phyloP scores from a whole-genome alignment of 1,284 basidiomycete species.

The Boletellus deceptivus region DNA sequence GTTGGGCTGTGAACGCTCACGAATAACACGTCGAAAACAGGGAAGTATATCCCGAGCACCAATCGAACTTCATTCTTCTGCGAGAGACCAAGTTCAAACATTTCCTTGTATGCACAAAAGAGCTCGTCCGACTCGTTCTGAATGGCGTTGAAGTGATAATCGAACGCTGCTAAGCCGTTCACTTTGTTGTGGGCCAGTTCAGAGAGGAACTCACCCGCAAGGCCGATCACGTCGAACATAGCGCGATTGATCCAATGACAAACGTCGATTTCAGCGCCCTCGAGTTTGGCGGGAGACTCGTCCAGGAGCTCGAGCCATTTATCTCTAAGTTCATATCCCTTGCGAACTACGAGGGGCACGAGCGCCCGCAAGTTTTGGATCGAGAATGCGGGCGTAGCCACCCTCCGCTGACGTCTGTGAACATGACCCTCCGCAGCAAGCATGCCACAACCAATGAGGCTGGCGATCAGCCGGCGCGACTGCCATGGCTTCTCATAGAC shows the following conservation, averaged over 20 bases:
- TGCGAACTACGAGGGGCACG: slow-evolving; percentile 66
- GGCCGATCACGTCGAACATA: slow-evolving; percentile 79
- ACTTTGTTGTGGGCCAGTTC: background rate
- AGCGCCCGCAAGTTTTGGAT: slow-evolving; percentile 68
- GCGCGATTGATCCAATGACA: slow-evolving; percentile 73
- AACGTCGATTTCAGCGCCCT: slow-evolving; percentile 50
- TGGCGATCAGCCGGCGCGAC: slow-evolving; percentile 67
- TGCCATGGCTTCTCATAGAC: slow-evolving; percentile 81
- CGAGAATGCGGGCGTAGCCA: slow-evolving; percentile 76
- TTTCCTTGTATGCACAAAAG: slow-evolving; percentile 73
- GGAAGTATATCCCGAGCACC: slow-evolving; percentile 59
- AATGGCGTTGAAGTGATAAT: slow-evolving; percentile 76
- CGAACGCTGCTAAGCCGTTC: slow-evolving; percentile 54
- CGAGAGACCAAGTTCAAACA: slow-evolving; percentile 72
- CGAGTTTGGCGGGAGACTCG: slow-evolving; percentile 6
- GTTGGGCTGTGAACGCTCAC: slow-evolving; percentile 39
- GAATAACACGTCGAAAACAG: slow-evolving; percentile 53
- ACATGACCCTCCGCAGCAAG: slow-evolving; percentile 71
- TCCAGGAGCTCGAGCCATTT: slow-evolving; percentile 53
- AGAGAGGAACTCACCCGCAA: slow-evolving; percentile 50
- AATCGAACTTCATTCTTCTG: slow-evolving; percentile 48
- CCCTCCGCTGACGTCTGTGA: slow-evolving; percentile 73
- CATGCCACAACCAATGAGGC: slow-evolving; percentile 75
- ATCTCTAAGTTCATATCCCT: slow-evolving; percentile 60
- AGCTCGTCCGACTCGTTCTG: slow-evolving; percentile 73